Evolutionary conservation across 306 rosid genomes (phyloP), one percentile per base, ranked within the genome.

Genomic region (Quercus wislizeni): DNA sequence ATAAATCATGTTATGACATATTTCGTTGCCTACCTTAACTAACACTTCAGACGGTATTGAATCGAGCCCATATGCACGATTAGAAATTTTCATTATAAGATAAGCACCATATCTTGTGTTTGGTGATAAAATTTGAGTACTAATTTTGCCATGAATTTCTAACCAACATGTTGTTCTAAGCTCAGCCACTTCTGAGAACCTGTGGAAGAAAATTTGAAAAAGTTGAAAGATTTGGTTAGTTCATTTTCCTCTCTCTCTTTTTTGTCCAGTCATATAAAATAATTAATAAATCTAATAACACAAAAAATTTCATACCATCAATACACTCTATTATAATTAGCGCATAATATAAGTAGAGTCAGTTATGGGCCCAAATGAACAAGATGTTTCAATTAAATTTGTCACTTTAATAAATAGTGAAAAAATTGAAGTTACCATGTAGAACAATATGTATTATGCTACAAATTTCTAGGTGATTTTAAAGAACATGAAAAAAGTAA

Each of bases 81-180:
- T 59, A 0, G 85, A 80, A 1, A 79, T 78, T 33, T 87, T 90
- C 86, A 90, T 79, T 1, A 88, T n/a, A 2, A 92, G 86, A 81
- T 85, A 90, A 0, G 91, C 97, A 27, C 43, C 86, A 56, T 90
- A 90, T 2, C 1, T 10, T 11, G 97, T 90, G 84, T 87, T 88
- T 21, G 78, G 25, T 1, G 91, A 82, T 2, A 92, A 79, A 63
- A 0, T 64, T 20, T 43, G 5, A 1, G 84, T 84, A 61, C 72
- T 79, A 0, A 90, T 87, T 81, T 74, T 85, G 0, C 92, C 94
- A 65, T 74, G 65, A 2, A 92, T 90, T 81, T 90, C 89, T 54
- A 92, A 71, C 94, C 91, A 86, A 6, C 74, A 38, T 73, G 71
- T 87, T 61, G 86, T 86, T 84, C 84, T 88, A 0, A 92, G 91